These are phyloP conservation scores for Apiospora aurea DNA, from an alignment of 2,329 filamentous ascomycete genomes.

Conservation along the genomic window DNA sequence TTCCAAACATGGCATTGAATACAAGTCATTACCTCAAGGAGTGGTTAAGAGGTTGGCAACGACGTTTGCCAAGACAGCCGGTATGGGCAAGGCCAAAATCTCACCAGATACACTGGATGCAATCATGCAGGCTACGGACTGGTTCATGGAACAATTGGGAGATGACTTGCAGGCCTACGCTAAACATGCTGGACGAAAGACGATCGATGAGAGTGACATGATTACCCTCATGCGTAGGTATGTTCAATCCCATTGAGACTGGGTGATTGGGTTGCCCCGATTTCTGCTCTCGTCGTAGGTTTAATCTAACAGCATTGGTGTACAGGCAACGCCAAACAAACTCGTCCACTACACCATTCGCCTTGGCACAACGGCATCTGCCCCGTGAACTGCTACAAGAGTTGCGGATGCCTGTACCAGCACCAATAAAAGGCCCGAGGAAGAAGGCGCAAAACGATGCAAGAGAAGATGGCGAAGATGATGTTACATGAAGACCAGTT, in stretches of 20 bases:
- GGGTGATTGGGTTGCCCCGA: constrained; percentile 21
- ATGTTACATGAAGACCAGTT: constrained; percentile 38
- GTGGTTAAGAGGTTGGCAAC: constrained; percentile 79
- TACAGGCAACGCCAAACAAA: constrained; percentile 79
- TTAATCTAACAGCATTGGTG: constrained; percentile 30
- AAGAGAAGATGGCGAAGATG: constrained; percentile 52
- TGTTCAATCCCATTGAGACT: constrained; percentile 41
- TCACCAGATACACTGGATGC: constrained; percentile 76
- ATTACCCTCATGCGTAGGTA: constrained; percentile 84
- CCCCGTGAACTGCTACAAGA: constrained; percentile 85
- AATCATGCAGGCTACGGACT: constrained; percentile 82
- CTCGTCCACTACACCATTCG: constrained; percentile 77
- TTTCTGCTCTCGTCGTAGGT: constrained; percentile 33
- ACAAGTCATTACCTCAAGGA: constrained; percentile 74
- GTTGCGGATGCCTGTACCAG: constrained; percentile 72
- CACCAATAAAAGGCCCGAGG: constrained; percentile 55
- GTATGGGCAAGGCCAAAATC: constrained; percentile 71
- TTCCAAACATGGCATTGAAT: constrained; percentile 77
- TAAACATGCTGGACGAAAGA: constrained; percentile 81
- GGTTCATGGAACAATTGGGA: constrained; percentile 89
- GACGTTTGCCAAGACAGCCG: constrained; percentile 72
- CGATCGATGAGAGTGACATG: constrained; percentile 85
- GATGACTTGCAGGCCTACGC: constrained; percentile 84
- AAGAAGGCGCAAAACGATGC: constrained; percentile 43
- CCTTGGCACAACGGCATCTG: constrained; percentile 82